Conservation (phyloP, 495 filamentous ascomycete species). For the Trichoderma asperelloides region DNA sequence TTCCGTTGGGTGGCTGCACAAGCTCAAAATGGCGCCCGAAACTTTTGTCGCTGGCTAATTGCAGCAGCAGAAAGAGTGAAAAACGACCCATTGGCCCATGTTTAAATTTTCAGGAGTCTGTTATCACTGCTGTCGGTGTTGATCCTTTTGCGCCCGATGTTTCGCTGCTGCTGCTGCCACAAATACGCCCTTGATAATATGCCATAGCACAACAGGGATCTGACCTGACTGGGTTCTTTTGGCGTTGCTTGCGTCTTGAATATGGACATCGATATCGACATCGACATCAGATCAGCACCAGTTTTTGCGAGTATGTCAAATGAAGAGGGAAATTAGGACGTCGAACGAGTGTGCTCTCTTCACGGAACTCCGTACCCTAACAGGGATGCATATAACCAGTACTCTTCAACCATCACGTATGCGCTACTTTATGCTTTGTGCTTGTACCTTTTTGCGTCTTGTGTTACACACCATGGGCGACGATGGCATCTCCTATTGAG, state of each 20-base stretch:
- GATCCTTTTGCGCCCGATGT: neutral
- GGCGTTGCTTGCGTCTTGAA: too few relatives aligned
- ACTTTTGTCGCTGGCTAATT: neutral
- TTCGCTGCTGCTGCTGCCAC: neutral
- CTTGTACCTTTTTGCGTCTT: neutral
- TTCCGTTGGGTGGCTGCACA: neutral
- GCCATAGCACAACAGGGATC: too few relatives aligned
- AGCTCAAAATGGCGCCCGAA: neutral
- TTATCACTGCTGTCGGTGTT: neutral
- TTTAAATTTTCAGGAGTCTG: neutral
- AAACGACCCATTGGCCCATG: neutral
- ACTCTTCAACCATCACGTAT: neutral
- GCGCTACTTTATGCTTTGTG: neutral
- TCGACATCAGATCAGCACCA: too few relatives aligned
- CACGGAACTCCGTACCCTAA: too few relatives aligned
- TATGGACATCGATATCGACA: too few relatives aligned
- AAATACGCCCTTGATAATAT: too few relatives aligned
- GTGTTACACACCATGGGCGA: neutral
- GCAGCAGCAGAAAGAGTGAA: neutral
- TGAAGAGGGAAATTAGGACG: too few relatives aligned
- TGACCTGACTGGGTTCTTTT: too few relatives aligned
- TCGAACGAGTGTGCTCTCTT: too few relatives aligned
- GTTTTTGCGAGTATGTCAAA: too few relatives aligned
- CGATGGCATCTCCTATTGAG: neutral
- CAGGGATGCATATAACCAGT: too few relatives aligned